Evolutionary conservation across 1,284 basidiomycete genomes (phyloP).

Genomic region (Singerocomus rubriflavus): DNA sequence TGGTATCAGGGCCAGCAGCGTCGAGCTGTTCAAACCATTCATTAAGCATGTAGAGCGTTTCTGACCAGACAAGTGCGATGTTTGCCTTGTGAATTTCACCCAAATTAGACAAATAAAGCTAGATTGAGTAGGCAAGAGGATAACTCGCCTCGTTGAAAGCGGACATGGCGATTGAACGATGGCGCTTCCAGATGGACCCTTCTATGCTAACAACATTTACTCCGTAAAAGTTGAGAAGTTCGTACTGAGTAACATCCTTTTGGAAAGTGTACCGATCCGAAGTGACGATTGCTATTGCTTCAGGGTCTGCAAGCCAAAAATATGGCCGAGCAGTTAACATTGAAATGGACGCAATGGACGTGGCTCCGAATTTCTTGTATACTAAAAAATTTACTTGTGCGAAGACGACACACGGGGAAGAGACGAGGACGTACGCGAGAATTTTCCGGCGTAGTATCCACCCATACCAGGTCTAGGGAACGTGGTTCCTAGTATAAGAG

Average conservation of each 20-base stretch:
- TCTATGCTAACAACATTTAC: slow-evolving; percentile 21
- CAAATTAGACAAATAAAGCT: background rate
- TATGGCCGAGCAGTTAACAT: slow-evolving; percentile 27
- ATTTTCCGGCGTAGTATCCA: slow-evolving; percentile 34
- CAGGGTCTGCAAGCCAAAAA: slow-evolving; percentile 43
- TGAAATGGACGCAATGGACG: slow-evolving; percentile 35
- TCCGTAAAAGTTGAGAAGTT: slow-evolving; percentile 23
- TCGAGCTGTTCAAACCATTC: slow-evolving; percentile 45
- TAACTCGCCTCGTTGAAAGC: slow-evolving; percentile 28
- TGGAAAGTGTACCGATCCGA: slow-evolving; percentile 34
- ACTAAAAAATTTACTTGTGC: slow-evolving; percentile 21
- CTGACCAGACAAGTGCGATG: slow-evolving; percentile 43
- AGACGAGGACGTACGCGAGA: slow-evolving; percentile 30
- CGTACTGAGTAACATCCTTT: slow-evolving; percentile 32
- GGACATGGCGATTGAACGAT: slow-evolving; percentile 26
- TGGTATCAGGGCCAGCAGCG: slow-evolving; percentile 8
- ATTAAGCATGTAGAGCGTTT: slow-evolving; percentile 39
- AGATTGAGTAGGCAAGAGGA: background rate
- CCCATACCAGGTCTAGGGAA: slow-evolving; percentile 36
- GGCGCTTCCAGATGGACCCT: slow-evolving; percentile 26
- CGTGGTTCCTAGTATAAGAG: slow-evolving; percentile 25
- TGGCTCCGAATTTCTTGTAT: slow-evolving; percentile 37
- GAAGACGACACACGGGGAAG: background rate
- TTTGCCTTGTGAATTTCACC: slow-evolving; percentile 34
- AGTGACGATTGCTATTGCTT: slow-evolving; percentile 37